These are phyloP conservation scores for Suhomyces taliae DNA, from an alignment of 1,139 yeast genomes.

Conservation along the genomic window DNA sequence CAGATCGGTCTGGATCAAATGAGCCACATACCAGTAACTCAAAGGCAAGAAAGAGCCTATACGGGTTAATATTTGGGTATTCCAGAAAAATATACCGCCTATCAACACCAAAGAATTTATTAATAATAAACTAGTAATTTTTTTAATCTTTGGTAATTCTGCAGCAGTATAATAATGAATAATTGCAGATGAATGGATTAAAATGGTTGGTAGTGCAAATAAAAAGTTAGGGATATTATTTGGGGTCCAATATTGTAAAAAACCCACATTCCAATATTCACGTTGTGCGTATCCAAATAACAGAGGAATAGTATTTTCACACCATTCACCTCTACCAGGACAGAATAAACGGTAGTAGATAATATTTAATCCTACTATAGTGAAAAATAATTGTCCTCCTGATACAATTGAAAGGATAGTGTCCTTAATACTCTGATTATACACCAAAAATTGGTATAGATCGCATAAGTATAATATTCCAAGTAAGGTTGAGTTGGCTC, in stretches of 20 bases:
- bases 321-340: slow-evolving; percentile 73
- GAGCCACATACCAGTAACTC: slow-evolving; percentile 69
- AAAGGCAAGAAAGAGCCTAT: slow-evolving; percentile 76
- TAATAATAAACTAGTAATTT: slow-evolving; percentile 32
- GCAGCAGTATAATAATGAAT: slow-evolving; percentile 31
- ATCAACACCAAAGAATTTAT: slow-evolving; percentile 45
- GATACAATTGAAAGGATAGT: slow-evolving; percentile 40
- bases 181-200: slow-evolving; percentile 32
- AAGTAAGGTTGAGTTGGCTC: slow-evolving; percentile 75
- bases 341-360: slow-evolving; percentile 63
- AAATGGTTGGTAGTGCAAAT: slow-evolving; percentile 70
- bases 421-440: slow-evolving; percentile 17
- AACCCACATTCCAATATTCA: slow-evolving; percentile 84
- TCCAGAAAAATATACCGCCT: slow-evolving; percentile 64
- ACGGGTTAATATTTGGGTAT: slow-evolving; percentile 83
- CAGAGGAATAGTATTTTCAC: slow-evolving; percentile 55
- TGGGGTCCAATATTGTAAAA: slow-evolving; percentile 76
- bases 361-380: slow-evolving; percentile 49
- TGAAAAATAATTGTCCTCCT: slow-evolving; percentile 53
- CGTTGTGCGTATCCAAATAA: slow-evolving; percentile 74
- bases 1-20: slow-evolving; percentile 11
- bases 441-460: slow-evolving; percentile 28
- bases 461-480: slow-evolving; percentile 71
- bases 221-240: slow-evolving; percentile 81
- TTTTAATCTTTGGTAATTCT: slow-evolving; percentile 34